Evolutionary conservation across 371 early-diverging fungal species (phyloP).

Genomic region (Apophysomyces variabilis): DNA sequence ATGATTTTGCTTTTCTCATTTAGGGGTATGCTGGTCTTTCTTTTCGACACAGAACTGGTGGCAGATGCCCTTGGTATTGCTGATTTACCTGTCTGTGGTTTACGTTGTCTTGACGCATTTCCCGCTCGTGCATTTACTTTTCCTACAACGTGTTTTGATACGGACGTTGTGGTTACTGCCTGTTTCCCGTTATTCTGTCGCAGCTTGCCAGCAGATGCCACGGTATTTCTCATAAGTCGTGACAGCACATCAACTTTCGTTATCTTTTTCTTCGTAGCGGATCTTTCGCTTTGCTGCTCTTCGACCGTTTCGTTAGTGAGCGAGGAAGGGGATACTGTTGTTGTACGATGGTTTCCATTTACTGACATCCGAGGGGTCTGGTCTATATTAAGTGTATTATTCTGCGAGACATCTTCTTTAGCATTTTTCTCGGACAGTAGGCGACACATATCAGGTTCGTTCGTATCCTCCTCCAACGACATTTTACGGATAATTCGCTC

Average conservation of each 20-base stretch:
- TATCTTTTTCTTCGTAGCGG: background rate
- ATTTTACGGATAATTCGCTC: no score
- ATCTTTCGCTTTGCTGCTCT: background rate
- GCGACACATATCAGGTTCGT: no score
- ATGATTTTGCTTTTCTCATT: background rate
- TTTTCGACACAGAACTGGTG: background rate
- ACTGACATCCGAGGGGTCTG: background rate
- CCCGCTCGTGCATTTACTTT: background rate
- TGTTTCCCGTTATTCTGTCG: background rate
- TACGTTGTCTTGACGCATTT: background rate
- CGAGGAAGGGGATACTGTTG: background rate
- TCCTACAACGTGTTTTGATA: background rate
- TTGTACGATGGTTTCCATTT: no score
- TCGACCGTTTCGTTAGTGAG: background rate
- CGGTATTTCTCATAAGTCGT: constrained; percentile 1
- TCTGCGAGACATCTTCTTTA: no score
- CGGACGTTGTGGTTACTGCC: background rate
- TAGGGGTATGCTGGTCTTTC: background rate
- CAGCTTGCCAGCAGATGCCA: background rate
- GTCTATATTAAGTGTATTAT: no score
- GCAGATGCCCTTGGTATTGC: background rate
- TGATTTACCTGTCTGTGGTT: background rate
- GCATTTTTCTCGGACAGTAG: no score
- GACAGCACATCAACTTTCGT: background rate
- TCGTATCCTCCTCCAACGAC: no score